These are phyloP conservation scores for Herpetomonas samuelpessoai DNA, from an alignment of 208 protist genomes.

Conservation along the genomic window DNA sequence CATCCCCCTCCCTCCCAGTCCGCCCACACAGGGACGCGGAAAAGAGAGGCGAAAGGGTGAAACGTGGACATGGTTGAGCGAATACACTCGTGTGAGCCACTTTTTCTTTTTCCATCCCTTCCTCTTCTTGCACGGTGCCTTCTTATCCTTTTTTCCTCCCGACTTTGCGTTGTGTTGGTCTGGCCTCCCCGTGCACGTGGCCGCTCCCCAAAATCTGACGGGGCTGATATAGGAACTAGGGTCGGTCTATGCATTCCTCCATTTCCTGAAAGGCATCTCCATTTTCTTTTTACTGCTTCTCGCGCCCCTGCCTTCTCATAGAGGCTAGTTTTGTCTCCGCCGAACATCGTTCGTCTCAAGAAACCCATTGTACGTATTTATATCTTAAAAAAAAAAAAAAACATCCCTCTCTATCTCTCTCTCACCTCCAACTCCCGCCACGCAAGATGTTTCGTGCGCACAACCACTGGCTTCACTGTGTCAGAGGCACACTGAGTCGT, in stretches of 20 bases:
- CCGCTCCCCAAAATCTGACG: no score
- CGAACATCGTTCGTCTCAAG: background rate
- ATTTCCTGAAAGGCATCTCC: background rate
- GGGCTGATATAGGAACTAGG: no score
- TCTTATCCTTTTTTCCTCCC: background rate
- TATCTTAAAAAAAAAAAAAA: background rate
- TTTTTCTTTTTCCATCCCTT: background rate
- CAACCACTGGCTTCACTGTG: background rate
- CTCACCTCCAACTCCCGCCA: background rate
- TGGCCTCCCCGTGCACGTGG: background rate
- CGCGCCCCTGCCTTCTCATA: background rate
- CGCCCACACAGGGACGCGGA: no score
- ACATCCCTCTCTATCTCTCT: no score
- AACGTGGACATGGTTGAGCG: background rate
- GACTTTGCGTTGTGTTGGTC: background rate
- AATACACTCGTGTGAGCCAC: background rate
- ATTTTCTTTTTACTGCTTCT: background rate
- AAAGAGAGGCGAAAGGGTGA: background rate
- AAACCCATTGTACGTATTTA: background rate
- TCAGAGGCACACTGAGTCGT: no score
- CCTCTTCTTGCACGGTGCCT: background rate
- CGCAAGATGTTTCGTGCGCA: background rate
- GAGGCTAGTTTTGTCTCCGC: no score
- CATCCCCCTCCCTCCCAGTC: no score
- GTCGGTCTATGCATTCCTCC: background rate